Evolutionary conservation across 805 yeast genomes (phyloP), one percentile per base, ranked within the genome.

Genomic region (Kodamaea kaohsiungensis): DNA sequence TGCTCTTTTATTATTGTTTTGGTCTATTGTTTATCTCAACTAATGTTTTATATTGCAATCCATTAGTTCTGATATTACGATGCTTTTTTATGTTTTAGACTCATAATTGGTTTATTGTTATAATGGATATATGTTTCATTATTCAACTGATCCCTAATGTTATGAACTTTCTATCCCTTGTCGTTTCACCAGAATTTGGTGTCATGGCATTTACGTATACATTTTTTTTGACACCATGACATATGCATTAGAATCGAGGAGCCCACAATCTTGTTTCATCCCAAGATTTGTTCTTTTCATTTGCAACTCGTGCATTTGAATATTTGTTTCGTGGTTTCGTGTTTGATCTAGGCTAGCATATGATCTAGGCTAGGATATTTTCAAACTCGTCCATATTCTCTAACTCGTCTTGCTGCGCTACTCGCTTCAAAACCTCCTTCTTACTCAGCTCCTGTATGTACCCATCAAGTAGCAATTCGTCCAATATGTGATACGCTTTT

Each of bases 391-490:
- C 96, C 72, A 86, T 84, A 48, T 81, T 80, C 69, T 93, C 98
- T 61, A 91, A 75, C 53, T 89, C 89, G 65, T 95, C 98, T 77
- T 91, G 96, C 58, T 89, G 90, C 4, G 83, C 81, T 1, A 95
- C 88, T 53, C 89, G 77, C 57, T 86, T 80, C 58, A 93, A 72
- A 1, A 91, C 91, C 63, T 89, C 97, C 53, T 84, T 81, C 60
- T 86, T 85, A 12, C 93, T 87, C 45, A 90, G 82, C 66, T 95
- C 99, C 59, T 89, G 88, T 17, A 95, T 70, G 49, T 87, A 86
- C 0, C 99, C 99, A 61, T 92, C 97, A 49, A 93, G 80, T 49
- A 95, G 71, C 61, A 95, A 76, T 68, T 95, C 99, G 69, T 95
- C 97, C 59, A 95, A 75, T 10, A 95, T 87, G 70, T 90, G 89